These are phyloP conservation scores for Rhizopus sp. DNA, from an alignment of 371 early-diverging fungal genomes.

Conservation along the genomic window DNA sequence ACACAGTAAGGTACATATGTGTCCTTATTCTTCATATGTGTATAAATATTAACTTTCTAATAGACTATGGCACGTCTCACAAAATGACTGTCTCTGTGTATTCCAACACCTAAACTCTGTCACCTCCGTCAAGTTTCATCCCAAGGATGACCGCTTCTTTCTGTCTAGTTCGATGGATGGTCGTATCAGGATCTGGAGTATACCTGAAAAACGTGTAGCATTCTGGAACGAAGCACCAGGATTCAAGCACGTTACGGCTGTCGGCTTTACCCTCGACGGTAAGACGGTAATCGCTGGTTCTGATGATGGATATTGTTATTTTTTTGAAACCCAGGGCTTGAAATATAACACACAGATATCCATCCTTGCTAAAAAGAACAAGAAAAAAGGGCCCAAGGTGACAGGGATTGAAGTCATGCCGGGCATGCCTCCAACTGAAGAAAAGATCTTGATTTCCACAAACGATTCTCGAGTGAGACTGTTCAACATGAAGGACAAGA, in stretches of 20 bases:
- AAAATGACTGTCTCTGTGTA: conserved; percentile 72
- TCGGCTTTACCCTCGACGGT: conserved; percentile 75
- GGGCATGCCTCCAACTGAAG: conserved; percentile 48
- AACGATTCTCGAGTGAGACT: conserved; percentile 84
- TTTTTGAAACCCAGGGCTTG: conserved; percentile 78
- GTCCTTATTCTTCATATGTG: not conserved
- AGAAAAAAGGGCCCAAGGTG: conserved; percentile 67
- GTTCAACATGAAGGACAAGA: conserved; percentile 73
- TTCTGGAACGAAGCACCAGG: conserved; percentile 75
- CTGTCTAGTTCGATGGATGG: conserved; percentile 80
- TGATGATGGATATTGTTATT: conserved; percentile 72
- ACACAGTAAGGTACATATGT: conserved; percentile 61
- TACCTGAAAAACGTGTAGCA: conserved; percentile 75
- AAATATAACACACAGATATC: conserved; percentile 78
- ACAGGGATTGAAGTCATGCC: conserved; percentile 71
- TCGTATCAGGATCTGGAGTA: conserved; percentile 80
- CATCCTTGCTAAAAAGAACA: conserved; percentile 39
- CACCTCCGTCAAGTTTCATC: conserved; percentile 81
- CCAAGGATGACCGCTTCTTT: conserved; percentile 82
- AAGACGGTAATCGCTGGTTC: conserved; percentile 77
- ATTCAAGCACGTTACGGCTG: conserved; percentile 73
- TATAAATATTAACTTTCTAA: not conserved
- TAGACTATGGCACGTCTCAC: conserved; percentile 81
- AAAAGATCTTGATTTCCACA: conserved; percentile 69
- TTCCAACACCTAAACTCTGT: conserved; percentile 81